phyloP scores from a whole-genome alignment of 768 basidiomycete genomes.

The Lanmaoa rubissima region DNA sequence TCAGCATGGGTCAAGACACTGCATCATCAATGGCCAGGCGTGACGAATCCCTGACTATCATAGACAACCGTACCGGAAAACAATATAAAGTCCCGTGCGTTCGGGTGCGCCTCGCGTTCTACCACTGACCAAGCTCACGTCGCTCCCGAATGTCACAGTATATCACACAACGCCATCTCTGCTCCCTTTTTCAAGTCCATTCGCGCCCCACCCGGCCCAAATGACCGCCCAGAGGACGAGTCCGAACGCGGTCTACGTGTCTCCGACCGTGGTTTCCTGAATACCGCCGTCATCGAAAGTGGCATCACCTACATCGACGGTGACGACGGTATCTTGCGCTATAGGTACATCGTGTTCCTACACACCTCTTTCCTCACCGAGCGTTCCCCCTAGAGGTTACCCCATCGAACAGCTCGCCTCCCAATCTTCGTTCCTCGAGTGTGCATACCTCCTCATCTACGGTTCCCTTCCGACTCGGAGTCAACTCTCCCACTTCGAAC shows the following conservation, averaged over 20 bases:
- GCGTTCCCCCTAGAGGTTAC: constrained; percentile 59
- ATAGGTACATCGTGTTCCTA: constrained; percentile 47
- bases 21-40: constrained; percentile 15
- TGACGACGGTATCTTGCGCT: constrained; percentile 78
- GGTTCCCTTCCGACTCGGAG: constrained; percentile 67
- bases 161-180: constrained; percentile 73
- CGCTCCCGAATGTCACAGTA: constrained; percentile 41
- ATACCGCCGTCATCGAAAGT: constrained; percentile 78
- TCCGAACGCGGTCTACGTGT: constrained; percentile 79
- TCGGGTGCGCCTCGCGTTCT: background rate
- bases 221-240: constrained; percentile 79
- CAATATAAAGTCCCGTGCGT: constrained; percentile 72
- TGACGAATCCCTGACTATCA: constrained; percentile 54
- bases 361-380: background rate
- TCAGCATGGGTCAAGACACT: constrained; percentile 29
- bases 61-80: constrained; percentile 84
- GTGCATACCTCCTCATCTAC: constrained; percentile 85
- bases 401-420: constrained; percentile 90
- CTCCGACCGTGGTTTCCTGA: constrained; percentile 76
- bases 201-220: constrained; percentile 51
- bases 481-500: constrained; percentile 64
- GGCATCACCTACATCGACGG: constrained; percentile 91
- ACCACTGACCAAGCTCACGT: background rate
- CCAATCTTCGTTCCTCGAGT: constrained; percentile 77
- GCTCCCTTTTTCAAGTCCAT: constrained; percentile 83